These are phyloP conservation scores for Allium sativum DNA, from an alignment of 106 monocot genomes.

Conservation along the genomic window DNA sequence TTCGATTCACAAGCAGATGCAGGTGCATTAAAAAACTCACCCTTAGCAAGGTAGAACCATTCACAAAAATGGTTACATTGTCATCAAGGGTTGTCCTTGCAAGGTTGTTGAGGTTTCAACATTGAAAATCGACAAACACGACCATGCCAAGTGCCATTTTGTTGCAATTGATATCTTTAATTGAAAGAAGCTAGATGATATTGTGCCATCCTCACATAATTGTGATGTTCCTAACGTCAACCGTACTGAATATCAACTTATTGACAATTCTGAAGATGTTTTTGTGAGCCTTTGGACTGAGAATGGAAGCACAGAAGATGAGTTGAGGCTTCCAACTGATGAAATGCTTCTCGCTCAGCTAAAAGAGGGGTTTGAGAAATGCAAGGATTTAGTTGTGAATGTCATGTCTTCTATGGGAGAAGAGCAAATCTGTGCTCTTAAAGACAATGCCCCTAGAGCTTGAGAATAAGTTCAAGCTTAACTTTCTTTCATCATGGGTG, in stretches of 20 bases:
- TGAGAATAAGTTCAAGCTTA: too few species aligned
- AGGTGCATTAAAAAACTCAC: too few species aligned
- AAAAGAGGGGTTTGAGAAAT: too few species aligned
- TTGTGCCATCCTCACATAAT: constrained; percentile 26
- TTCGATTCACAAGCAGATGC: too few species aligned
- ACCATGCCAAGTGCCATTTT: constrained; percentile 33
- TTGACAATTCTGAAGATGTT: constrained; percentile 6
- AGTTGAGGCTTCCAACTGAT: constrained; percentile 23
- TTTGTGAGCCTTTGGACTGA: constrained; percentile 22
- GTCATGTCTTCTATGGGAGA: too few species aligned
- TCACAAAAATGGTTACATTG: too few species aligned
- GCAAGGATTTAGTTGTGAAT: too few species aligned
- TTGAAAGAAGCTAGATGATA: constrained; percentile 28
- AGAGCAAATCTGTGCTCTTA: too few species aligned
- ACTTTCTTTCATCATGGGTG: too few species aligned
- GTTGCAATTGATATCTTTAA: constrained; percentile 28
- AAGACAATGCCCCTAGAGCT: too few species aligned
- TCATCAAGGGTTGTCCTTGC: too few species aligned
- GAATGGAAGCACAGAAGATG: constrained; percentile 18
- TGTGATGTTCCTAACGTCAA: constrained; percentile 11
- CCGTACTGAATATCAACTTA: constrained; percentile 14
- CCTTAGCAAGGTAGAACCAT: too few species aligned
- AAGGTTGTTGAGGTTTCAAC: constrained; percentile 31
- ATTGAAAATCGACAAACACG: constrained; percentile 26
- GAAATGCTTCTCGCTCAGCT: constrained; percentile 15